Percentiles rank a stretch among this genome's conserved stretches.
Evolutionary conservation across 1,284 basidiomycete species (phyloP).

Genomic region (Cutaneotrichosporon sp.): DNA sequence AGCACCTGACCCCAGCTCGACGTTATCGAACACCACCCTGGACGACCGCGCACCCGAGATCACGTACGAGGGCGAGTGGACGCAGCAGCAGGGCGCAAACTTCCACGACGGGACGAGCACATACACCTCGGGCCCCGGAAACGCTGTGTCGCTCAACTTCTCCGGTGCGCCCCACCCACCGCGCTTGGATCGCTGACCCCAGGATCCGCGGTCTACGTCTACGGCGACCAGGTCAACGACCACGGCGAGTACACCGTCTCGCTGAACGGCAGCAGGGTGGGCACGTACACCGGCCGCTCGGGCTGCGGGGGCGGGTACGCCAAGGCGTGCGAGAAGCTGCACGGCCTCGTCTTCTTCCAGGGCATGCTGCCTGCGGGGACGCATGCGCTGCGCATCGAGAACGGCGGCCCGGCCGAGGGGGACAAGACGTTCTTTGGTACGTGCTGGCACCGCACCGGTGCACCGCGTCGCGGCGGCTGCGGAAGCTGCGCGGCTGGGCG

Average conservation of each 20-base stretch:
- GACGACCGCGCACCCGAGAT: constrained; percentile 40
- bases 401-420: constrained; percentile 36
- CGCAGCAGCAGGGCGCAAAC: constrained; percentile 42
- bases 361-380: constrained; percentile 37
- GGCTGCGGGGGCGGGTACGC: constrained; percentile 47
- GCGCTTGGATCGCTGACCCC: too few relatives aligned
- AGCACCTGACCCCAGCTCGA: constrained; percentile 36
- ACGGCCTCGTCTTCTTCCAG: constrained; percentile 44
- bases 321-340: constrained; percentile 54
- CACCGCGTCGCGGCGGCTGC: too few relatives aligned
- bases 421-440: constrained; percentile 51
- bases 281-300: constrained; percentile 41
- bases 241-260: constrained; percentile 51
- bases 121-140: constrained; percentile 42
- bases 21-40: constrained; percentile 46
- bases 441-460: too few relatives aligned
- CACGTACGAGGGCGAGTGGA: constrained; percentile 49
- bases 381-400: constrained; percentile 45
- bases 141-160: constrained; percentile 44
- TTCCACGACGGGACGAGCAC: constrained; percentile 45
- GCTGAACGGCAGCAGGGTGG: constrained; percentile 41
- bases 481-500: too few relatives aligned
- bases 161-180: constrained; percentile 34
- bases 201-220: constrained; percentile 53
- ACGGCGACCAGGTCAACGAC: constrained; percentile 55